Conservation (phyloP, 305 asterid genomes). For the Monarda citriodora region DNA sequence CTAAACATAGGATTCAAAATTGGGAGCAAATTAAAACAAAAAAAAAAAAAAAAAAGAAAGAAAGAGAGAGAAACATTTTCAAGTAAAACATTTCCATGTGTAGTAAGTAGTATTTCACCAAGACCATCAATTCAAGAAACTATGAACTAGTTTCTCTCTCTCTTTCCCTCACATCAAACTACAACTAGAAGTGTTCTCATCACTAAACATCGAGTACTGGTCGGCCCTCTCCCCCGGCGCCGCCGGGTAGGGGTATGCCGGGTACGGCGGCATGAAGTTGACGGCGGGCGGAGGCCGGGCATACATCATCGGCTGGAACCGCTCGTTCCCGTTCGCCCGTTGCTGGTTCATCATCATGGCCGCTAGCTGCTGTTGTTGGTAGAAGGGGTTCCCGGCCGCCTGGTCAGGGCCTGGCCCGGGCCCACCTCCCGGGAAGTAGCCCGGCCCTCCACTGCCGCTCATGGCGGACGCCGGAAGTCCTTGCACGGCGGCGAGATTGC, state of each 20-base stretch:
- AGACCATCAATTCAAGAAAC: constrained; percentile 34
- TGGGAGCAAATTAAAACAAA: constrained; percentile 4
- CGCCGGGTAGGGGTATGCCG: constrained; percentile 51
- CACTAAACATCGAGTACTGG: constrained; percentile 66
- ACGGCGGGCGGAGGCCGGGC: constrained; percentile 57
- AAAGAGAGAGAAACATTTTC: constrained; percentile 25
- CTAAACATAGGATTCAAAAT: constrained; percentile 39
- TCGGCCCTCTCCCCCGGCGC: constrained; percentile 68
- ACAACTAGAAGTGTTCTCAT: constrained; percentile 86
- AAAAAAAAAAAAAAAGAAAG: constrained; percentile 5
- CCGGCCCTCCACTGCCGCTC: constrained; percentile 28
- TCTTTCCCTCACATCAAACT: constrained; percentile 54
- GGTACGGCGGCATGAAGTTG: constrained; percentile 62
- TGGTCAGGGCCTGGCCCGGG: constrained; percentile 23
- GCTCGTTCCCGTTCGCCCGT: constrained; percentile 53
- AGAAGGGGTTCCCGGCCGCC: constrained; percentile 38
- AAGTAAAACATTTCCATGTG: constrained; percentile 41
- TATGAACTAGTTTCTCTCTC: constrained; percentile 11
- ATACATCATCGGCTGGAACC: constrained; percentile 72
- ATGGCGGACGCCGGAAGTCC: constrained; percentile 44
- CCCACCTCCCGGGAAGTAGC: constrained; percentile 30
- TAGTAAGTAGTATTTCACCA: constrained; percentile 32
- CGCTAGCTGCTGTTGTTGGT: constrained; percentile 55
- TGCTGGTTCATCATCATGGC: constrained; percentile 74
- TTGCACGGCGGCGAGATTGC: constrained; percentile 44